phyloP scores from a whole-genome alignment of 257 asterid species.

The Solanum sparsipilum region DNA sequence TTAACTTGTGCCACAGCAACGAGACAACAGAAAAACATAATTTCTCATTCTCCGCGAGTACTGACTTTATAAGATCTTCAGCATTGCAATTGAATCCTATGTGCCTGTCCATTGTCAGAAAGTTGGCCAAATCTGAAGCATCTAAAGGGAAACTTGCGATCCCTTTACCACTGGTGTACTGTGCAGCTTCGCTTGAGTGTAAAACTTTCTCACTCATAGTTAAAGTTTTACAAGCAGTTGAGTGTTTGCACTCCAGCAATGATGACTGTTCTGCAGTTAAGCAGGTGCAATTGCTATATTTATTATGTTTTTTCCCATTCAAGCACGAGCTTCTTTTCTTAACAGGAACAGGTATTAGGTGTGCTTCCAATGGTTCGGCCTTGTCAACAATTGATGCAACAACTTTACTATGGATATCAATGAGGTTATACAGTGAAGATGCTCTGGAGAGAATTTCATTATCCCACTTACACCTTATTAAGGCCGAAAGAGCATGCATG shows the following conservation, averaged over 20 bases:
- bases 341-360: conserved; percentile 50
- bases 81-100: conserved; percentile 80
- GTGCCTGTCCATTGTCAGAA: conserved; percentile 84
- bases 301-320: conserved; percentile 41
- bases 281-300: conserved; percentile 40
- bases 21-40: conserved; percentile 93
- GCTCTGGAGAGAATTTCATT: conserved; percentile 73
- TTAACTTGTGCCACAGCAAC: conserved; percentile 95
- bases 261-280: conserved; percentile 42
- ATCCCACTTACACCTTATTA: conserved; percentile 91
- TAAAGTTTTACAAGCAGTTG: conserved; percentile 30
- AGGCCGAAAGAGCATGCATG: conserved; percentile 77
- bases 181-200: conserved; percentile 22
- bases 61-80: conserved; percentile 66
- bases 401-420: conserved; percentile 84
- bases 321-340: conserved; percentile 38
- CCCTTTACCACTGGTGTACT: conserved; percentile 43
- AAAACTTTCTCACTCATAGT: conserved; percentile 23
- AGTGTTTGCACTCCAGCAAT: conserved; percentile 22
- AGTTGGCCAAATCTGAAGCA: conserved; percentile 94
- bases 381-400: conserved; percentile 85
- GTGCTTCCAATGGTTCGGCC: conserved; percentile 95
- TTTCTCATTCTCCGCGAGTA: conserved; percentile 81
- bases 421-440: conserved; percentile 83
- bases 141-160: conserved; percentile 55